Evolutionary conservation across 1,139 yeast species (phyloP), one percentile per base, ranked within the genome.

Genomic region (Yamadazyma jaroonii): DNA sequence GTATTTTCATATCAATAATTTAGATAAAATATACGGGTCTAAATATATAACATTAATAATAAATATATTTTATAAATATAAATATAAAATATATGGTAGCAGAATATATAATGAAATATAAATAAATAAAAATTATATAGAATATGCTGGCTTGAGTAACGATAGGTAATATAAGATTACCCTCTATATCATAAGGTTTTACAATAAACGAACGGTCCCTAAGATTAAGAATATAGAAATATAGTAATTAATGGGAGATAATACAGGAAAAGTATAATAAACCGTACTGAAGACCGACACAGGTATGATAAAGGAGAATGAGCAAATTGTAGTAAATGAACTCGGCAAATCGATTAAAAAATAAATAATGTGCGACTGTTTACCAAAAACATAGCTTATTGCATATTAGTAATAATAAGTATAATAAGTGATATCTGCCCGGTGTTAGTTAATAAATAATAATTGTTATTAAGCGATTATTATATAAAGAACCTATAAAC

Each of bases 61-160:
- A 14, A 13, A 29, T 29, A 11, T 11, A 29, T 14, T 9, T 14
- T 29, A 29, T 29, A 8, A n/a, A n/a, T n/a, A n/a, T n/a, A n/a
- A n/a, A 29, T 29, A 9, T 13, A 13, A 14, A 9, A 14, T 29
- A 11, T 21, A 39, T 38, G 36, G 42, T 39, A 39, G 39, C 36
- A 34, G 42, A 38, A 21, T 38, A 38, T 39, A 39, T 39, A 38
- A 38, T 38, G 25, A 23, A 38, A 29, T 13, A 29, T 13, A 29
- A 11, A 29, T 14, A 17, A 9, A 29, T 14, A 8, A 20, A 12
- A 39, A 38, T 38, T 38, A 39, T 39, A 39, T 10, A 38, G 42
- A 39, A 25, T 22, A 27, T 39, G 42, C 42, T 39, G 42, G 32
- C 42, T 39, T 39, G 42, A 39, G 42, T 39, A 39, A 39, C 39